Percentiles rank a stretch among this genome's conserved stretches.
phyloP scores from a whole-genome alignment of 1,284 basidiomycete species.

The Ganoderma leucocontextum region DNA sequence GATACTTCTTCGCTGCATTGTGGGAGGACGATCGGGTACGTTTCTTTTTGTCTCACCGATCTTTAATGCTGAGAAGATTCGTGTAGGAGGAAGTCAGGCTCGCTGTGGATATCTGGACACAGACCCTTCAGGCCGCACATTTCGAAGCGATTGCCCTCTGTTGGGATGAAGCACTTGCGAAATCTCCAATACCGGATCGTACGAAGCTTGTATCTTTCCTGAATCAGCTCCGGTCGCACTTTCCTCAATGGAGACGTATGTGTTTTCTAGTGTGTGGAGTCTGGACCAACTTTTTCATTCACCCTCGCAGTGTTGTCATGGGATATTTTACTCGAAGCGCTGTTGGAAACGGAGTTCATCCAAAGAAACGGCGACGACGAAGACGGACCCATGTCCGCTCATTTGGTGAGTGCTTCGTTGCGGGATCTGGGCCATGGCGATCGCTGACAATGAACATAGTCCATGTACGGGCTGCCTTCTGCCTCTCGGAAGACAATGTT shows the following conservation, averaged over 20 bases:
- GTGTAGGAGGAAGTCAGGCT: slow-evolving; percentile 71
- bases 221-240: slow-evolving; percentile 68
- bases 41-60: slow-evolving; percentile 10
- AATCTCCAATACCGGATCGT: slow-evolving; percentile 63
- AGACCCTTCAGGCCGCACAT: slow-evolving; percentile 68
- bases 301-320: slow-evolving; percentile 64
- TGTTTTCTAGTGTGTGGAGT: background rate
- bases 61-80: slow-evolving; percentile 1
- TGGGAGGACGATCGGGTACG: slow-evolving; percentile 71
- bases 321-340: slow-evolving; percentile 63
- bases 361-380: slow-evolving; percentile 47
- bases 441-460: slow-evolving; percentile 41
- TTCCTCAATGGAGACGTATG: slow-evolving; percentile 69
- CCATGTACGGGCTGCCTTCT: slow-evolving; percentile 56
- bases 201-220: slow-evolving; percentile 66
- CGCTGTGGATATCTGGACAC: slow-evolving; percentile 61
- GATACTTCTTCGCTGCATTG: slow-evolving; percentile 64
- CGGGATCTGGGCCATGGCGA: background rate
- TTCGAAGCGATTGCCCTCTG: slow-evolving; percentile 68
- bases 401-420: slow-evolving; percentile 47
- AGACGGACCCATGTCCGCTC: slow-evolving; percentile 52
- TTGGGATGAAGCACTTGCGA: slow-evolving; percentile 68
- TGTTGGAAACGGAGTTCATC: slow-evolving; percentile 63
- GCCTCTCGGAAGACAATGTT: slow-evolving; percentile 25
- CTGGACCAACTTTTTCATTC: slow-evolving; percentile 6